Conservation (phyloP, 2,329 filamentous ascomycete genomes). For the Diaporthe ilicicola region DNA sequence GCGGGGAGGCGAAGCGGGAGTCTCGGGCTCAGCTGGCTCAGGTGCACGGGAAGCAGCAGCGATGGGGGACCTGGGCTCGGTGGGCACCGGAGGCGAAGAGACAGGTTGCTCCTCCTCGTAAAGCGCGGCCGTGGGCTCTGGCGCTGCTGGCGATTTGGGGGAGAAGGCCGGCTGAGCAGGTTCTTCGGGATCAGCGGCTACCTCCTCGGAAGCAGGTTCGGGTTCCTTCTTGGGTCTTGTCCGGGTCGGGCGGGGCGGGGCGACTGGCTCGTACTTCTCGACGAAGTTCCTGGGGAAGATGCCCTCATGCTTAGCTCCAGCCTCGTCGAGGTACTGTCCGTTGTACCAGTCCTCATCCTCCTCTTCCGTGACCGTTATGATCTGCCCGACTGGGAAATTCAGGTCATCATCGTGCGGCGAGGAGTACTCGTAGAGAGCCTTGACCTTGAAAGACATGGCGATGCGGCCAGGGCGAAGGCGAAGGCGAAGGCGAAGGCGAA, state of each 20-base stretch:
- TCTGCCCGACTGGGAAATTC: slow-evolving; percentile 82
- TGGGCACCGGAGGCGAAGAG: slow-evolving; percentile 42
- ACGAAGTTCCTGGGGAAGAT: slow-evolving; percentile 98
- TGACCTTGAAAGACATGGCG: slow-evolving; percentile 91
- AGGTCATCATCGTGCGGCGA: slow-evolving; percentile 96
- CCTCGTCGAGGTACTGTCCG: slow-evolving; percentile 83
- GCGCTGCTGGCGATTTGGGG: slow-evolving; percentile 40
- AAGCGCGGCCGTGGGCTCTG: slow-evolving; percentile 47
- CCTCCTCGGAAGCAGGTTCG: slow-evolving; percentile 36
- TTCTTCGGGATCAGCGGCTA: slow-evolving; percentile 36
- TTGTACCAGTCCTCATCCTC: slow-evolving; percentile 95
- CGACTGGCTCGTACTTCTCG: slow-evolving; percentile 91
- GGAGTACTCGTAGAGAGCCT: slow-evolving; percentile 92
- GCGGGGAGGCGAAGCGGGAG: slow-evolving; percentile 46
- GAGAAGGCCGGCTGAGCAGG: slow-evolving; percentile 37
- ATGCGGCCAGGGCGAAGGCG: slow-evolving; percentile 35
- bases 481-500: not conserved
- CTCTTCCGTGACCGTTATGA: slow-evolving; percentile 92
- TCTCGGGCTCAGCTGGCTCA: slow-evolving; percentile 48
- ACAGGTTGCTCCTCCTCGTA: slow-evolving; percentile 46
- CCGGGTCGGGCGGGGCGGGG: slow-evolving; percentile 85
- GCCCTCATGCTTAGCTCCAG: slow-evolving; percentile 79
- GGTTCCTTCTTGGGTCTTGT: slow-evolving; percentile 73
- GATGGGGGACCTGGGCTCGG: slow-evolving; percentile 38
- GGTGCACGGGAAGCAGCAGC: slow-evolving; percentile 45